Conservation (phyloP, 2,329 filamentous ascomycete species). For the Chaetomiaceae sp. region DNA sequence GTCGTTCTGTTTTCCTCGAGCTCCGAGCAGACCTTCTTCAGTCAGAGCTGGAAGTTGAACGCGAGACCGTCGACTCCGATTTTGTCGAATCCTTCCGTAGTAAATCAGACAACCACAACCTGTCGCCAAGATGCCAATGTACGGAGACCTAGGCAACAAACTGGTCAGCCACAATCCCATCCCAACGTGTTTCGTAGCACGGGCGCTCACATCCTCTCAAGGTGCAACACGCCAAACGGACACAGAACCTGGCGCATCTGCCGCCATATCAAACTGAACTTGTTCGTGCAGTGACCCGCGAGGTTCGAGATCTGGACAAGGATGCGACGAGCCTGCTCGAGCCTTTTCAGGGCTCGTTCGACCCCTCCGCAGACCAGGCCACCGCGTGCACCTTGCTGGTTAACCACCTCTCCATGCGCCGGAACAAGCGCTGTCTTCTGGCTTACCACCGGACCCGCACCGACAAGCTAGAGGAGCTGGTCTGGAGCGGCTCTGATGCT, state of each 20-base stretch:
- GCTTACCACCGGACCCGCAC: constrained; percentile 88
- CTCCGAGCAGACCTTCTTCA: too few relatives aligned
- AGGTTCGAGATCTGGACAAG: constrained; percentile 88
- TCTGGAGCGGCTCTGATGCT: constrained; percentile 84
- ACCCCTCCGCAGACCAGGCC: constrained; percentile 74
- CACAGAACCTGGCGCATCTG: constrained; percentile 75
- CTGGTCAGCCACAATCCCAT: constrained; percentile 48
- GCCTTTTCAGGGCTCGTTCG: constrained; percentile 77
- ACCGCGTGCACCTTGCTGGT: constrained; percentile 85
- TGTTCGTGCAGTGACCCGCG: constrained; percentile 78
- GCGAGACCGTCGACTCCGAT: not conserved
- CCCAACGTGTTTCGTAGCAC: not conserved
- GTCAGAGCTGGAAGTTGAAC: not conserved
- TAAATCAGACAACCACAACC: not conserved
- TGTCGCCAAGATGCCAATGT: constrained; percentile 50
- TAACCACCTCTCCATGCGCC: constrained; percentile 88
- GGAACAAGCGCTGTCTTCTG: constrained; percentile 91
- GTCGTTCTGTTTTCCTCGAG: too few relatives aligned
- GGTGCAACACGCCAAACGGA: constrained; percentile 95
- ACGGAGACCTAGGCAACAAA: constrained; percentile 82
- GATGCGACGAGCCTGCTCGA: constrained; percentile 74
- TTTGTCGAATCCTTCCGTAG: not conserved
- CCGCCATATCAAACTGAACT: constrained; percentile 90
- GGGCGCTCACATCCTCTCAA: constrained; percentile 33
- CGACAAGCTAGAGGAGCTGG: constrained; percentile 87